Evolutionary conservation across 169 alveolate genomes (phyloP).

Genomic region (Perkinsus olseni): DNA sequence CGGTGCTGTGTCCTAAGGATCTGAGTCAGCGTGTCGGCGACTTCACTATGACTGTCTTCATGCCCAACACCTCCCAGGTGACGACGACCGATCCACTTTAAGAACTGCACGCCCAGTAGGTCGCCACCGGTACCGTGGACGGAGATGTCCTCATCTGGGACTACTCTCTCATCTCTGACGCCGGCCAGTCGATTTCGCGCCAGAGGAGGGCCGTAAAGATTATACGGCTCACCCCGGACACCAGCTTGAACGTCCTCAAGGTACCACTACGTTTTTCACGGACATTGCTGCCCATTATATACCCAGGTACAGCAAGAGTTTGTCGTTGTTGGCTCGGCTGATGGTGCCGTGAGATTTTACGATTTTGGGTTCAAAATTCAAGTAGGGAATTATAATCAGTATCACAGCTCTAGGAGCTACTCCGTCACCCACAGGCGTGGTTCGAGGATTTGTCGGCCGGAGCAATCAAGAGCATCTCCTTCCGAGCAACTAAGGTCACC

Average conservation of each 20-base stretch:
- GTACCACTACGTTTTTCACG: neutral
- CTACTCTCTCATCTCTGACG: slow-evolving; percentile 70
- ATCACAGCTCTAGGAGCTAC: neutral
- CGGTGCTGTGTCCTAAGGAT: slow-evolving; percentile 38
- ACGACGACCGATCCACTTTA: slow-evolving; percentile 12
- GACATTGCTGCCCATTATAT: neutral
- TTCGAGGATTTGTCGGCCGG: slow-evolving; percentile 62
- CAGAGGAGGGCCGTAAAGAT: slow-evolving; percentile 64
- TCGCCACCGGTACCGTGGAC: slow-evolving; percentile 65
- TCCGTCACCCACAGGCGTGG: slow-evolving; percentile 48
- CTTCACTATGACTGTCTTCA: slow-evolving; percentile 69
- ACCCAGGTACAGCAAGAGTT: slow-evolving; percentile 55
- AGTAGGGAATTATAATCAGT: neutral
- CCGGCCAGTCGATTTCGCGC: slow-evolving; percentile 56
- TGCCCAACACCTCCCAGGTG: slow-evolving; percentile 55
- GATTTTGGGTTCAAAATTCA: slow-evolving; percentile 67
- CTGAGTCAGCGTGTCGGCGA: slow-evolving; percentile 52
- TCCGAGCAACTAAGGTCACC: neutral
- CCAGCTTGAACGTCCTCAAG: slow-evolving; percentile 35
- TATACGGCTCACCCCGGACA: slow-evolving; percentile 54
- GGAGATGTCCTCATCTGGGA: slow-evolving; percentile 80
- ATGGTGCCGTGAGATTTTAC: slow-evolving; percentile 79
- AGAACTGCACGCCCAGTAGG: slow-evolving; percentile 9
- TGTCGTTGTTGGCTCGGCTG: slow-evolving; percentile 69
- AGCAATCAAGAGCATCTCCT: slow-evolving; percentile 7